phyloP scores from a whole-genome alignment of 1,139 yeast genomes.

The Geotrichum candidum region DNA sequence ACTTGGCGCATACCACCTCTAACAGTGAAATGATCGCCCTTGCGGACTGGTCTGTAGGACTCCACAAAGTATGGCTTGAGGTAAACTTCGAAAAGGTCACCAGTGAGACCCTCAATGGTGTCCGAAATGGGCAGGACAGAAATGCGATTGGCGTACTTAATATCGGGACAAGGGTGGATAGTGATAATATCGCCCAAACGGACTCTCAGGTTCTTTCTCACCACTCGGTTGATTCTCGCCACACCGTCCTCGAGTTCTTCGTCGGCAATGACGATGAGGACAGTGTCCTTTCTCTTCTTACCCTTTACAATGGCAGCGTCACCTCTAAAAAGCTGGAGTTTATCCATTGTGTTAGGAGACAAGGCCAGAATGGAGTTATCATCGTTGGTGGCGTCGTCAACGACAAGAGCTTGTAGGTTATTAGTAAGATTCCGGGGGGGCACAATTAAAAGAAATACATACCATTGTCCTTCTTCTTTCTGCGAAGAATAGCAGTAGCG shows the following conservation, averaged over 20 bases:
- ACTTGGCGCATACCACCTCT: constrained; percentile 99
- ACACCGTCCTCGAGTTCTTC: constrained; percentile 96
- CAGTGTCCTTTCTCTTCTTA: constrained; percentile 96
- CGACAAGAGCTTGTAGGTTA: constrained; percentile 53
- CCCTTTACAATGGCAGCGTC: constrained; percentile 97
- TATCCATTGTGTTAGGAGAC: constrained; percentile 93
- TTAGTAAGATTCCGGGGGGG: not conserved
- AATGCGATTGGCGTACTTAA: constrained; percentile 82
- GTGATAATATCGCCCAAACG: constrained; percentile 89
- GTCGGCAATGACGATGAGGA: constrained; percentile 91
- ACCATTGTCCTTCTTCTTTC: constrained; percentile 93
- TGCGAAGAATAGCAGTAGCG: constrained; percentile 94
- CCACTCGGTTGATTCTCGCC: constrained; percentile 90
- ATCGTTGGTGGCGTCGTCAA: constrained; percentile 95
- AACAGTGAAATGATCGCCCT: constrained; percentile 92
- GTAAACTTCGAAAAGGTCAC: constrained; percentile 93
- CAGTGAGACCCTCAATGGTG: constrained; percentile 96
- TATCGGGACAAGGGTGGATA: constrained; percentile 94
- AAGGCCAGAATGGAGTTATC: constrained; percentile 95
- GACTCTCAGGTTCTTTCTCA: constrained; percentile 89
- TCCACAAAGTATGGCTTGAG: constrained; percentile 97
- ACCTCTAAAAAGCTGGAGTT: constrained; percentile 91
- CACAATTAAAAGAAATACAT: constrained; percentile 17
- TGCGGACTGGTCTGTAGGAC: constrained; percentile 97
- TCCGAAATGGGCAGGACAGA: constrained; percentile 97